phyloP scores from a whole-genome alignment of 202 grass and related monocot genomes.

The Carex arenaria region DNA sequence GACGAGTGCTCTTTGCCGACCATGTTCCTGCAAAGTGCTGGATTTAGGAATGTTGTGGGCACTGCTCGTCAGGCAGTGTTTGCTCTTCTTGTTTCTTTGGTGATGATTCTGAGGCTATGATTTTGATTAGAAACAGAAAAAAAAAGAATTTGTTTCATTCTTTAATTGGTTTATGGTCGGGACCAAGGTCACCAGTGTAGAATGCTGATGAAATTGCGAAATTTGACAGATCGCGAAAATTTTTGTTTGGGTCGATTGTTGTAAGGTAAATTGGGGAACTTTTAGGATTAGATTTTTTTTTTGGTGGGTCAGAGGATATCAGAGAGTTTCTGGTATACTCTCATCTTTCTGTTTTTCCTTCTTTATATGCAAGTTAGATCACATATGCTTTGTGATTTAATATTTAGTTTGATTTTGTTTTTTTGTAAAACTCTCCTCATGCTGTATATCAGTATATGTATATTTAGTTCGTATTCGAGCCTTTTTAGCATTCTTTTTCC shows the following conservation, averaged over 20 bases:
- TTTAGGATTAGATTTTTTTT: constrained; percentile 13
- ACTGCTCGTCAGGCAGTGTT: constrained; percentile 25
- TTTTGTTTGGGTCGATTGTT: constrained; percentile 17
- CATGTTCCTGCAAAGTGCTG: constrained; percentile 39
- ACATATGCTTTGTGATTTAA: constrained; percentile 22
- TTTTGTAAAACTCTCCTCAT: constrained; percentile 13
- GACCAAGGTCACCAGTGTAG: background rate
- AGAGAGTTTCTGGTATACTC: constrained; percentile 1
- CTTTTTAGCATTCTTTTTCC: background rate
- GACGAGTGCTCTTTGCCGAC: constrained; percentile 64
- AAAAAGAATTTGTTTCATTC: constrained; percentile 30
- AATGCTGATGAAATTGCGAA: background rate
- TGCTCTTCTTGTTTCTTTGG: constrained; percentile 32
- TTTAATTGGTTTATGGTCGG: constrained; percentile 19
- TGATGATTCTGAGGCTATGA: constrained; percentile 27
- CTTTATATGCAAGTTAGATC: background rate
- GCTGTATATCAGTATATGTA: constrained; percentile 15
- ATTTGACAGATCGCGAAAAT: background rate
- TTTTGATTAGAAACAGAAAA: constrained; percentile 11
- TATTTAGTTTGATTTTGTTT: constrained; percentile 13
- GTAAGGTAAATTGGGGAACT: background rate
- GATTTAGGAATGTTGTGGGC: constrained; percentile 28
- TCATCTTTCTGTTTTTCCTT: background rate
- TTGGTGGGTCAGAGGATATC: background rate
- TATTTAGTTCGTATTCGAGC: background rate